A percentile compares a stretch with the other conserved stretches of the same genome.
phyloP scores from a whole-genome alignment of 2,329 filamentous ascomycete genomes.

The Helotiales sp. region DNA sequence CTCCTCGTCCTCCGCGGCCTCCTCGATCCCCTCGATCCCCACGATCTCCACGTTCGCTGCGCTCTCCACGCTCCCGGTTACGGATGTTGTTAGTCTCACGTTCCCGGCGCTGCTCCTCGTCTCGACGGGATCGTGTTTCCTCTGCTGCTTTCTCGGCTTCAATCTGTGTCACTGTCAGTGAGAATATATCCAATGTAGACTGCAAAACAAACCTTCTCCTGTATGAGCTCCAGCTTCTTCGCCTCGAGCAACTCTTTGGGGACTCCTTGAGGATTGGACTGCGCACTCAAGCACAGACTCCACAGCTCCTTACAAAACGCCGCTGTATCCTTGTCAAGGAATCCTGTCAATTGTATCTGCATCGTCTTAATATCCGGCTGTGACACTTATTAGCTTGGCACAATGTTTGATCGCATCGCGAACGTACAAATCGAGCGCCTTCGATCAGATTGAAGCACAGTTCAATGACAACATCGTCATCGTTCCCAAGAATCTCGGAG shows the following conservation, averaged over 20 bases:
- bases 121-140: slow-evolving; percentile 71
- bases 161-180: slow-evolving; percentile 57
- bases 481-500: slow-evolving; percentile 83
- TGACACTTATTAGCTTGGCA: slow-evolving; percentile 37
- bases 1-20: slow-evolving; percentile 52
- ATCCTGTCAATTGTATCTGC: slow-evolving; percentile 93
- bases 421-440: slow-evolving; percentile 73
- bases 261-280: slow-evolving; percentile 85
- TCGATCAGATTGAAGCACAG: slow-evolving; percentile 75
- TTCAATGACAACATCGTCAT: slow-evolving; percentile 96
- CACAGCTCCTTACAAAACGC: slow-evolving; percentile 93
- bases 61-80: slow-evolving; percentile 64
- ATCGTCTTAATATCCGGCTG: slow-evolving; percentile 95
- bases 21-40: slow-evolving; percentile 54
- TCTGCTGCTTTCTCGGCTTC: slow-evolving; percentile 84
- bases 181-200: neutral
- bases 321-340: slow-evolving; percentile 89
- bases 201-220: slow-evolving; percentile 77
- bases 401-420: slow-evolving; percentile 6
- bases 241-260: slow-evolving; percentile 94
- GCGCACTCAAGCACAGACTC: slow-evolving; percentile 88
- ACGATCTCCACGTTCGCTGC: slow-evolving; percentile 55
- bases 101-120: slow-evolving; percentile 73
- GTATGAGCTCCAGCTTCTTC: slow-evolving; percentile 92
- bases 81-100: slow-evolving; percentile 71